Percentiles rank a stretch among this genome's conserved stretches.
These are phyloP conservation scores for Coccomyxa sp. DNA, from an alignment of 139 green algal species.

Conservation along the genomic window DNA sequence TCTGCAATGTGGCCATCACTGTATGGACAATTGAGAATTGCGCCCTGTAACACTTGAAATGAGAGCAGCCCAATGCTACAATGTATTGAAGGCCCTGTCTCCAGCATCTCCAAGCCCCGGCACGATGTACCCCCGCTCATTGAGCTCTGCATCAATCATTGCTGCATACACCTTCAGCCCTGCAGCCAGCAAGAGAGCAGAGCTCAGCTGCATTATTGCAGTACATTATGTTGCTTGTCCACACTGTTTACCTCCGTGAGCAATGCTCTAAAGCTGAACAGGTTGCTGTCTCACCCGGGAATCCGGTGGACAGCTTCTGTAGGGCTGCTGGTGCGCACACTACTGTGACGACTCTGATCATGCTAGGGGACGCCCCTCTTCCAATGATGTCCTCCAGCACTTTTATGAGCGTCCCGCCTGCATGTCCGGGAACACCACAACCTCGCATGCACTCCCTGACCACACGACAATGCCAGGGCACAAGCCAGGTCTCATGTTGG, in stretches of 20 bases:
- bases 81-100: constrained; percentile 79
- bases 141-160: constrained; percentile 90
- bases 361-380: constrained; percentile 60
- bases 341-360: constrained; percentile 76
- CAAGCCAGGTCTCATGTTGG: neutral
- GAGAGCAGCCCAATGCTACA: too few relatives aligned
- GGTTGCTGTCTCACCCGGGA: constrained; percentile 30
- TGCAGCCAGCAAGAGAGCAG: constrained; percentile 9
- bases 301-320: constrained; percentile 73
- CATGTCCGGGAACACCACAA: constrained; percentile 1
- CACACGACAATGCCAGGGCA: neutral
- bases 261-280: neutral
- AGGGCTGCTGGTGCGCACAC: constrained; percentile 76
- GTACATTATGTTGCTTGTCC: neutral
- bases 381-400: constrained; percentile 75
- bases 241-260: neutral
- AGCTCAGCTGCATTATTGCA: neutral
- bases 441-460: neutral
- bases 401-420: constrained; percentile 67
- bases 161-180: constrained; percentile 80
- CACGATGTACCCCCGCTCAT: constrained; percentile 90
- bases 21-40: too few relatives aligned
- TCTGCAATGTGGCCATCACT: too few relatives aligned
- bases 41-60: too few relatives aligned
- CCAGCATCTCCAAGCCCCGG: constrained; percentile 91